phyloP scores from a whole-genome alignment of 257 asterid genomes.

The Penstemon eatonii region DNA sequence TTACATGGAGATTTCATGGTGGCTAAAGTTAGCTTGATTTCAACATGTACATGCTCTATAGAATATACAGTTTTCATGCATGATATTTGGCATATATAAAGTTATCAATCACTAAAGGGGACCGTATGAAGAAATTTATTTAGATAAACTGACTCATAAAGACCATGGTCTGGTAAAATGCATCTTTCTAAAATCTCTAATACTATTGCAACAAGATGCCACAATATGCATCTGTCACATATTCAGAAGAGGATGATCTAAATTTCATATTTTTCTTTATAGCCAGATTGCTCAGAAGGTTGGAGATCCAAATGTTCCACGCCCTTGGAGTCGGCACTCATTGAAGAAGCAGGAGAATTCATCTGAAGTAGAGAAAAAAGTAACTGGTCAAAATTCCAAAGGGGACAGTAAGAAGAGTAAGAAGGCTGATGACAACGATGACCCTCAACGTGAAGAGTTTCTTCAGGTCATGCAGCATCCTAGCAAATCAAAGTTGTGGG shows the following conservation, averaged over 20 bases:
- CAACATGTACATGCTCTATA: neutral
- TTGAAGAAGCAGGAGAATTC: slow-evolving; percentile 49
- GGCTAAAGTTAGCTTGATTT: neutral
- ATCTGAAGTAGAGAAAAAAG: slow-evolving; percentile 43
- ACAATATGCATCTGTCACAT: slow-evolving; percentile 4
- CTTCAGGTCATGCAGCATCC: slow-evolving; percentile 84
- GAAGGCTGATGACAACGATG: slow-evolving; percentile 52
- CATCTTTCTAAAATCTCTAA: slow-evolving; percentile 5
- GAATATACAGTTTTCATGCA: too few relatives aligned
- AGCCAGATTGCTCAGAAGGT: slow-evolving; percentile 84
- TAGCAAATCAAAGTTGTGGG: slow-evolving; percentile 89
- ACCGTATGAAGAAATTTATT: neutral
- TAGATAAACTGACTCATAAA: slow-evolving; percentile 12
- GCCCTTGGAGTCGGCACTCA: slow-evolving; percentile 94
- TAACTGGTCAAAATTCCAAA: slow-evolving; percentile 32
- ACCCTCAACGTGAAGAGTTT: slow-evolving; percentile 78
- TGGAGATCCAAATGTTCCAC: slow-evolving; percentile 84
- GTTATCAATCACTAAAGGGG: neutral
- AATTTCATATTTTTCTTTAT: slow-evolving; percentile 22
- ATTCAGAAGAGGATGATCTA: slow-evolving; percentile 12
- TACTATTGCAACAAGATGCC: slow-evolving; percentile 7
- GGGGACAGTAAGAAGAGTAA: slow-evolving; percentile 44
- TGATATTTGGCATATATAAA: too few relatives aligned
- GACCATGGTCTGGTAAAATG: slow-evolving; percentile 6
- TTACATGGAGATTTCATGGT: neutral